A percentile compares a stretch with the other conserved stretches of the same genome.
Evolutionary conservation across 1,284 basidiomycete species (phyloP).

Genomic region (Sanghuangporus weigelae): DNA sequence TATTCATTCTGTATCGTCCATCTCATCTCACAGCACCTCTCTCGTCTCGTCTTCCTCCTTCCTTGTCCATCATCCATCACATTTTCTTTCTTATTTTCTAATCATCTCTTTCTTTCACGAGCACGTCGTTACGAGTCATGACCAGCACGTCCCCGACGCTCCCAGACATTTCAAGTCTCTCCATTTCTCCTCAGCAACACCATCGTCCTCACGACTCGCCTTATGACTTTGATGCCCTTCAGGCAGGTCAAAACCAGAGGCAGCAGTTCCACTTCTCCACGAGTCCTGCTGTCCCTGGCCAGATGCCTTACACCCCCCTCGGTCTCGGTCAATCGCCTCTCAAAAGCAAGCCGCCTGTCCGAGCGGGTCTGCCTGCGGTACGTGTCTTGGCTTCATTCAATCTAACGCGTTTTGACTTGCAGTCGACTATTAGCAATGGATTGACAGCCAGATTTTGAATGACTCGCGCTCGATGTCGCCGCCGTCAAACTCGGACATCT

Average conservation of each 20-base stretch:
- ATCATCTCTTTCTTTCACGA: conserved; percentile 26
- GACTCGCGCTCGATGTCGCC: conserved; percentile 79
- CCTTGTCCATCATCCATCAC: conserved; percentile 1
- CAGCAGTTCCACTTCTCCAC: conserved; percentile 63
- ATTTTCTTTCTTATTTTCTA: conserved; percentile 29
- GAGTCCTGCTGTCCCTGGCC: conserved; percentile 58
- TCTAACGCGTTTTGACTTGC: conserved; percentile 14
- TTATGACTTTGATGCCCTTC: conserved; percentile 74
- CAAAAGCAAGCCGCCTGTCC: conserved; percentile 59
- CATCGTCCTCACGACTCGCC: conserved; percentile 64
- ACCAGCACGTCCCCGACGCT: conserved; percentile 55
- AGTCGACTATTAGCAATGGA: conserved; percentile 59
- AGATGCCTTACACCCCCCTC: conserved; percentile 59
- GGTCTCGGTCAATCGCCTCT: conserved; percentile 56
- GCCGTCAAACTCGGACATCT: conserved; percentile 79
- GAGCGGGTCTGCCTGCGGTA: conserved; percentile 67
- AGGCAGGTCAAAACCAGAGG: conserved; percentile 39
- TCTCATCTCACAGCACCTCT: background rate
- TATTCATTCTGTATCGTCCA: background rate
- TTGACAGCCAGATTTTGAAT: conserved; percentile 52
- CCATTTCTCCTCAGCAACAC: conserved; percentile 60
- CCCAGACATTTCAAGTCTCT: conserved; percentile 70
- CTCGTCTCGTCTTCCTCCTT: background rate
- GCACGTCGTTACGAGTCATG: conserved; percentile 44
- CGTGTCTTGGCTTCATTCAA: conserved; percentile 28